Evolutionary conservation across 306 rosid genomes (phyloP).

Genomic region (Castanea sativa): DNA sequence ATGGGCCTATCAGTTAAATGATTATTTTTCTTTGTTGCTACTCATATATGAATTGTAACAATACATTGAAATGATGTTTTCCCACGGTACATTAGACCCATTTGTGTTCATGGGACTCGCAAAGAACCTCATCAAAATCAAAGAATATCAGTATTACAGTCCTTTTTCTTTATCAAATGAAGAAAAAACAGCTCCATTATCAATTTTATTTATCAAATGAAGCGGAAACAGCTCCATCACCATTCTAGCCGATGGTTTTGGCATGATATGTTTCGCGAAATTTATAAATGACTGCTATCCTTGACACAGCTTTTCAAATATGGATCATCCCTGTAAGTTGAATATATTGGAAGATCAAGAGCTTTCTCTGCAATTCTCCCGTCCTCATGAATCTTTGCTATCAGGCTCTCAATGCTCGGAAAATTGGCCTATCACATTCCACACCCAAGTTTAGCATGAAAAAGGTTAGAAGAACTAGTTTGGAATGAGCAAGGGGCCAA

Average conservation of each 20-base stretch:
- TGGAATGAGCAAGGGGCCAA: neutral
- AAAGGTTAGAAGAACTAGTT: neutral
- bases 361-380: constrained; percentile 65
- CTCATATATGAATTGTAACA: constrained; percentile 1
- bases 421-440: constrained; percentile 67
- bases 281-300: neutral
- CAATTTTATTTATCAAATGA: neutral
- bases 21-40: neutral
- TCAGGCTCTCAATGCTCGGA: constrained; percentile 67
- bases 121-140: neutral
- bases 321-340: constrained; percentile 55
- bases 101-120: neutral
- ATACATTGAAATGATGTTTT: constrained; percentile 9
- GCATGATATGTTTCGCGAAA: neutral
- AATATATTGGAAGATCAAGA: constrained; percentile 85
- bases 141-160: constrained; percentile 7
- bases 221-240: neutral
- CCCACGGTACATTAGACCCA: neutral
- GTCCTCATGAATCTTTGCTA: constrained; percentile 81
- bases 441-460: constrained; percentile 25
- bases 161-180: neutral
- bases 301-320: constrained; percentile 41
- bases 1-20: neutral
- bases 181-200: neutral
- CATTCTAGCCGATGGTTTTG: neutral